Evolutionary conservation across 306 rosid genomes (phyloP), one percentile per base, ranked within the genome.

Genomic region (Oxytropis ochrocephala): DNA sequence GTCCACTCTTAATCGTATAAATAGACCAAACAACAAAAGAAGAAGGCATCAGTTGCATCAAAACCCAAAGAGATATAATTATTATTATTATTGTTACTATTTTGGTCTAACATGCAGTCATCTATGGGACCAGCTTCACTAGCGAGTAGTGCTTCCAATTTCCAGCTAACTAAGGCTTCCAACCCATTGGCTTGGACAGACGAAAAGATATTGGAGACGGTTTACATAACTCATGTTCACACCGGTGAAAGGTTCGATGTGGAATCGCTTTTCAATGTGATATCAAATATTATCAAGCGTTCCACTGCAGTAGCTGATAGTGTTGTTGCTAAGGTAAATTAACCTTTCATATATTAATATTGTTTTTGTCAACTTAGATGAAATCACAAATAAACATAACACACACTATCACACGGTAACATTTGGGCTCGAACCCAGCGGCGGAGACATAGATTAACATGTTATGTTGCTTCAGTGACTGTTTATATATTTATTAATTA

Each of bases 221-320:
- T 79, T 35, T 79, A 79, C 75, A 44, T 79, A 11, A 79, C 82
- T 8, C 82, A 79, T 51, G 85, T 83, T 70, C 80, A 73, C 47
- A 38, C 82, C 8, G 69, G 75, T 43, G 81, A 83, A 48, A 70
- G 53, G 71, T 74, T 73, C 29, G 82, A 83, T 8, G 85, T 80
- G 19, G 76, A 74, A 6, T 75, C 82, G 5, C 85, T 83, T 74
- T 74, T 77, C 78, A 53, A 19, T 12, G 62, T 83, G 60, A 73
- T 79, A 11, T 72, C 79, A 3, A 78, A 55, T 76, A 66, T 77
- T 14, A 73, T 80, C 64, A 77, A 16, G 42, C 83, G 80, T 51
- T 44, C 85, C 1, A 14, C 78, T 5, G 70, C 58, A 0, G 3
- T 70, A 0, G 85, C 79, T 18, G 81, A 70, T 13, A 71, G 44